Evolutionary conservation across 1,284 basidiomycete genomes (phyloP), one percentile per base, ranked within the genome.

Genomic region (Cryptococcus sp.): DNA sequence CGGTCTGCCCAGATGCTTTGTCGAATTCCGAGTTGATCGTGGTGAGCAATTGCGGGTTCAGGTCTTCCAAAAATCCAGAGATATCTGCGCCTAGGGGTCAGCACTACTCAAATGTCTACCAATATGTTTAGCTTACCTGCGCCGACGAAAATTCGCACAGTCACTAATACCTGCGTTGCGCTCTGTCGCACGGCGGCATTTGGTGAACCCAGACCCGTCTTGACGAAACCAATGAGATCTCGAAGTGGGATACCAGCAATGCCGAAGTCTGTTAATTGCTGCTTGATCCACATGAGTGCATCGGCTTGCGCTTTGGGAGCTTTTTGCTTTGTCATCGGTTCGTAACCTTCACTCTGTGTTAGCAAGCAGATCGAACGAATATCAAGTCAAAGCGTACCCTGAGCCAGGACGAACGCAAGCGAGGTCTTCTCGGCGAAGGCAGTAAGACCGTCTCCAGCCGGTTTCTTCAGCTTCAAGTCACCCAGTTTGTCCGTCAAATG

Each of bases 241-340:
- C 90, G 85, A 47, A 99, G 82, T 1, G 91, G 87, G 17, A 99
- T 76, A 10, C 94, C 95, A 17, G 85, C 83, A 55, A 93, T 89
- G 30, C 96, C 96, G 75, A 99, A 99, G 57, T 98, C 96, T n/a
- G 83, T 83, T 27, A 99, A 78, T 13, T 89, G 87, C 56, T 87
- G 85, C 61, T 95, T 93, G 58, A 98, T 85, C 93, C 95, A 99
- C 20, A 83, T 80, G 48, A 97, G 78, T 0, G 93, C 88, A 74
- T 99, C 96, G 0, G 94, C 93, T 41, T 97, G 84, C 27, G 94
- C 92, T 79, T 99, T 99, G 0, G 95, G 95, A 0, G 96, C 96
- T 76, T 99, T 99, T 74, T 93, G 92, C 77, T 93, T 96, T 16
- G 85, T 84, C 68, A 98, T 80, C 0, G 93, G 86, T 22, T 96